These are phyloP conservation scores for Centaurea solstitialis DNA, from an alignment of 129 eudicot genomes.

Conservation along the genomic window DNA sequence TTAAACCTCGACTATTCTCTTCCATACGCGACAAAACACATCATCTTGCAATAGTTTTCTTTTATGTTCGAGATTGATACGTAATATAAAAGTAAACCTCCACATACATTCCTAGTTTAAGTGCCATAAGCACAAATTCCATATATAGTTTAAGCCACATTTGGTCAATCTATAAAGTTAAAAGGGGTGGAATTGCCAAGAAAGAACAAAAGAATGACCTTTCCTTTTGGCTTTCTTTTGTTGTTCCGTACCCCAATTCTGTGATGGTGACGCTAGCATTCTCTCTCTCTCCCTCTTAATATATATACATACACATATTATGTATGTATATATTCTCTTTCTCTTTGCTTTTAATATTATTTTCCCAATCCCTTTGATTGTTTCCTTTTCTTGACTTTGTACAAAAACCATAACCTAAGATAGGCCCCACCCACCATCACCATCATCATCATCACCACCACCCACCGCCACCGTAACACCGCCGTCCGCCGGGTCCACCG, in stretches of 20 bases:
- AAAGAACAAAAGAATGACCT: conserved; percentile 19
- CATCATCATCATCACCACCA: conserved; percentile 16
- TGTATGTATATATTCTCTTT: conserved; percentile 23
- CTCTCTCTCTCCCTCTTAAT: conserved; percentile 7
- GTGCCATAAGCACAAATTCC: neutral
- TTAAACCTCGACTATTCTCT: neutral
- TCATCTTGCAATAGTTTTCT: neutral
- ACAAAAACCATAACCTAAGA: conserved; percentile 17
- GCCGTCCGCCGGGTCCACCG: conserved; percentile 24
- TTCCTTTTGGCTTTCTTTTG: conserved; percentile 26
- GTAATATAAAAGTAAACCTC: neutral
- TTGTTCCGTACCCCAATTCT: conserved; percentile 47
- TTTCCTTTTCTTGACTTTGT: conserved; percentile 36
- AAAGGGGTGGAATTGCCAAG: conserved; percentile 1
- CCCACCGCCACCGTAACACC: neutral
- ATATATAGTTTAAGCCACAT: neutral
- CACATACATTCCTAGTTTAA: neutral
- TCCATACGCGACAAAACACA: neutral
- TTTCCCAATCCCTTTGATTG: conserved; percentile 25
- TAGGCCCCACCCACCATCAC: conserved; percentile 34
- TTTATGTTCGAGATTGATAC: neutral
- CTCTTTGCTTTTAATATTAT: conserved; percentile 21
- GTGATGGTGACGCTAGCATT: conserved; percentile 38
- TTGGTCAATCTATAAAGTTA: neutral
- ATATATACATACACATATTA: neutral